A percentile compares a stretch with the other conserved stretches of the same genome.
phyloP scores from a whole-genome alignment of 2,329 filamentous ascomycete genomes.

The Alternaria ventricosa region DNA sequence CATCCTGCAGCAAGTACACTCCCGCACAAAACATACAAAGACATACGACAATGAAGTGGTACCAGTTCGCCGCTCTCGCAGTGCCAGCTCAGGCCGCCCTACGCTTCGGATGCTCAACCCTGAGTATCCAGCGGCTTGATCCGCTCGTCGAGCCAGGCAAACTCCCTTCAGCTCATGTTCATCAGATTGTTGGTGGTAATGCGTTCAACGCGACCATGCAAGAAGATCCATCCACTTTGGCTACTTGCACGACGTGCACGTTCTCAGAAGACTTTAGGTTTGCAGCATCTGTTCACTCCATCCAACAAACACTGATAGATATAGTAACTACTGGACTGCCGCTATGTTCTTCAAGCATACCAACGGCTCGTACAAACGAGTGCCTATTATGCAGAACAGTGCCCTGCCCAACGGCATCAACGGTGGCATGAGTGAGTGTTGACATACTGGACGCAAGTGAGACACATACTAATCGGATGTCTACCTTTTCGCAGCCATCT shows the following conservation, averaged over 20 bases:
- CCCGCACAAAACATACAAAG: neutral
- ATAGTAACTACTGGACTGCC: slow-evolving; percentile 40
- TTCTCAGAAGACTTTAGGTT: slow-evolving; percentile 28
- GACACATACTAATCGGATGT: neutral
- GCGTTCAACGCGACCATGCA: slow-evolving; percentile 30
- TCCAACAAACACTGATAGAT: neutral
- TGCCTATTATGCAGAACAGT: slow-evolving; percentile 28
- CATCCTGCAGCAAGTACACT: neutral
- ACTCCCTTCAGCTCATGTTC: slow-evolving; percentile 27
- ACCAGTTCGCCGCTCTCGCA: slow-evolving; percentile 18
- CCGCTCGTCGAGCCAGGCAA: slow-evolving; percentile 32
- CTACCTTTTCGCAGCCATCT: slow-evolving; percentile 18
- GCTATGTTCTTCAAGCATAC: slow-evolving; percentile 38
- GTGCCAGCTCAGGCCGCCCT: slow-evolving; percentile 28
- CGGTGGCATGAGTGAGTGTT: slow-evolving; percentile 34
- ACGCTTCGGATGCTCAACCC: slow-evolving; percentile 32
- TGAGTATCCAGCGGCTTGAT: slow-evolving; percentile 36
- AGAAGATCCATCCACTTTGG: slow-evolving; percentile 11
- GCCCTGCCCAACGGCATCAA: slow-evolving; percentile 26
- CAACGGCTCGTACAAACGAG: slow-evolving; percentile 38
- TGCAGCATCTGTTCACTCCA: neutral
- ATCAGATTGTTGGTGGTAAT: slow-evolving; percentile 31
- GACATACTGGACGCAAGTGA: neutral
- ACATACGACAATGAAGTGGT: slow-evolving; percentile 26
- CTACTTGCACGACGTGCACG: slow-evolving; percentile 24